Evolutionary conservation across 2,329 filamentous ascomycete species (phyloP).

Genomic region (Aspergillus oerlinghausenensis): DNA sequence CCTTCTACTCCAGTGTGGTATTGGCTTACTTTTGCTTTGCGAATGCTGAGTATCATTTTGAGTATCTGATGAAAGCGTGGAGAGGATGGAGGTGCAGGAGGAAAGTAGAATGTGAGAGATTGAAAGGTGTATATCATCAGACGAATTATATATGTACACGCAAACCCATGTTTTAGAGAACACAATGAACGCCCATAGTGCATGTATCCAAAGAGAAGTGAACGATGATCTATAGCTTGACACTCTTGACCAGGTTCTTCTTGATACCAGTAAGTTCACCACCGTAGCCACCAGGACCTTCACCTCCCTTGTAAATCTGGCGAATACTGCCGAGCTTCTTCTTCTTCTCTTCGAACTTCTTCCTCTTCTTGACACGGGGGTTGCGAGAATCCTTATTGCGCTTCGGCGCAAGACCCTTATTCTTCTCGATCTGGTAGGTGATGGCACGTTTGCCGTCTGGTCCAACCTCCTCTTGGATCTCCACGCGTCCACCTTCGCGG

Average conservation of each 20-base stretch:
- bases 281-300: slow-evolving; percentile 78
- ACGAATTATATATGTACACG: slow-evolving; percentile 22
- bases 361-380: slow-evolving; percentile 95
- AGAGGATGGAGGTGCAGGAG: not conserved
- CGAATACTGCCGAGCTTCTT: slow-evolving; percentile 92
- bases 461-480: slow-evolving; percentile 64
- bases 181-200: slow-evolving; percentile 15
- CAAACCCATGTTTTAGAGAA: slow-evolving; percentile 17
- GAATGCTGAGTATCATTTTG: not conserved
- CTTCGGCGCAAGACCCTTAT: slow-evolving; percentile 87
- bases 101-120: not conserved
- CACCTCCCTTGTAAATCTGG: slow-evolving; percentile 78
- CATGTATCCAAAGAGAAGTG: slow-evolving; percentile 13
- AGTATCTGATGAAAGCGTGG: not conserved
- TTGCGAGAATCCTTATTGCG: slow-evolving; percentile 93
- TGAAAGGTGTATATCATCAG: slow-evolving; percentile 1
- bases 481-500: slow-evolving; percentile 56
- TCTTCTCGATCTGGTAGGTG: slow-evolving; percentile 91
- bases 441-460: slow-evolving; percentile 88
- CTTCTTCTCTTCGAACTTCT: slow-evolving; percentile 93
- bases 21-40: too few species aligned
- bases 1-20: not conserved
- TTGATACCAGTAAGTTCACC: slow-evolving; percentile 97
- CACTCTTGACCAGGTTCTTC: slow-evolving; percentile 84
- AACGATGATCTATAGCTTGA: slow-evolving; percentile 63